Evolutionary conservation across 106 monocot genomes (phyloP).

Genomic region (Apostasia shenzhenica): DNA sequence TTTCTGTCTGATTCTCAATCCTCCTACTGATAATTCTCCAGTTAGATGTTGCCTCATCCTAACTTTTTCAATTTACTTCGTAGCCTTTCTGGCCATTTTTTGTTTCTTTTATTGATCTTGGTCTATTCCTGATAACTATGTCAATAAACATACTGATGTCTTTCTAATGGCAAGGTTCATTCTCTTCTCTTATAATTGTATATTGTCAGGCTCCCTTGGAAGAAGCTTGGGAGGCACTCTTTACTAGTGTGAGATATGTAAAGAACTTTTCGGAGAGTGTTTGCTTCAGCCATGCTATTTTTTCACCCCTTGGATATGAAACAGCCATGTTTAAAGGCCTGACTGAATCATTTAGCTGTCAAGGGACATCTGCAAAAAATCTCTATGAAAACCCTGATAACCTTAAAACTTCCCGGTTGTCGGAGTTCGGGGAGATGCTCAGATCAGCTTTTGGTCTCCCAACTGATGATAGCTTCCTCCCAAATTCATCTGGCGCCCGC

Average conservation of each 20-base stretch:
- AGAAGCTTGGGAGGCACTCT: constrained; percentile 86
- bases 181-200: no score
- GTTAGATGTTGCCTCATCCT: no score
- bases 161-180: no score
- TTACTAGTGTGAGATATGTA: constrained; percentile 74
- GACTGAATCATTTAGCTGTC: constrained; percentile 53
- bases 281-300: constrained; percentile 73
- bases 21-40: no score
- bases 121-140: neutral
- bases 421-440: constrained; percentile 89
- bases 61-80: no score
- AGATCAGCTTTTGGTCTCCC: constrained; percentile 59
- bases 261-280: constrained; percentile 69
- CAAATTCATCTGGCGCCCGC: constrained; percentile 21
- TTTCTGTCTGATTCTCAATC: no score
- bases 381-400: constrained; percentile 36
- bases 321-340: constrained; percentile 86
- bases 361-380: constrained; percentile 34
- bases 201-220: constrained; percentile 62
- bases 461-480: constrained; percentile 9
- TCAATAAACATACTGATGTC: neutral
- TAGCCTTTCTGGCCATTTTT: no score
- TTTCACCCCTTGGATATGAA: constrained; percentile 90
- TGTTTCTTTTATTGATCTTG: neutral
- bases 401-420: constrained; percentile 56